Evolutionary conservation across 2,329 filamentous ascomycete species (phyloP), one percentile per base, ranked within the genome.

Genomic region (Zymoseptoria pseudotritici): DNA sequence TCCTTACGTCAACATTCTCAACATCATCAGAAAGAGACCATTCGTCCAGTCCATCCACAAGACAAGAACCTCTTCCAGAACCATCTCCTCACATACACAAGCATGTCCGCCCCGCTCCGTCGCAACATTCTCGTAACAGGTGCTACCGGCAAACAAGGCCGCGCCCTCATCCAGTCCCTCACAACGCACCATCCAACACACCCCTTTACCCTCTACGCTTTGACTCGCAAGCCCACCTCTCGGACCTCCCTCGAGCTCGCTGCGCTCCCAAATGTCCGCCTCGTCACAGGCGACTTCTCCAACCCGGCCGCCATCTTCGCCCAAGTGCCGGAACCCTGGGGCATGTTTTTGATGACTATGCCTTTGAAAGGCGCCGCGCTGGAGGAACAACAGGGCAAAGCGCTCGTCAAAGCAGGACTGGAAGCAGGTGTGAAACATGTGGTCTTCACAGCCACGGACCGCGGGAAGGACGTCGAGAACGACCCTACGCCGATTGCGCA

Each of bases 281-380:
- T 88, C 0, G 77, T 88, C 3, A 74, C 85, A 65, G 85, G 85
- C 7, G 76, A 87, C 62, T 73, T 87, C 11, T 75, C 82, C 57
- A 74, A 85, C 49, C 71, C 79, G 0, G 71, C 74, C 0, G 73
- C 69, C 0, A 78, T 86, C 19, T 86, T 87, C 72, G 50, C 60
- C 20, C 64, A 70, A 51, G 50, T 70, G n/a, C 54, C 58, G 20
- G 55, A 65, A 5, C 65, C 67, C 58, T 71, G 69, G 69, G 68
- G 67, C 50, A 50, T 71, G 31, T 71, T 70, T 63, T 56, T 54
- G 22, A 62, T 71, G 11, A 66, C 65, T 2, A 67, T 64, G 50
- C 65, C 64, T 2, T 36, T 63, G 20, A 62, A 63, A 17, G 60
- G 56, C 52, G 57, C 73, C 1, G 62, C 75, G 46, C 68, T 70